phyloP scores from a whole-genome alignment of 139 green algal species.

The Chlorella sp. region DNA sequence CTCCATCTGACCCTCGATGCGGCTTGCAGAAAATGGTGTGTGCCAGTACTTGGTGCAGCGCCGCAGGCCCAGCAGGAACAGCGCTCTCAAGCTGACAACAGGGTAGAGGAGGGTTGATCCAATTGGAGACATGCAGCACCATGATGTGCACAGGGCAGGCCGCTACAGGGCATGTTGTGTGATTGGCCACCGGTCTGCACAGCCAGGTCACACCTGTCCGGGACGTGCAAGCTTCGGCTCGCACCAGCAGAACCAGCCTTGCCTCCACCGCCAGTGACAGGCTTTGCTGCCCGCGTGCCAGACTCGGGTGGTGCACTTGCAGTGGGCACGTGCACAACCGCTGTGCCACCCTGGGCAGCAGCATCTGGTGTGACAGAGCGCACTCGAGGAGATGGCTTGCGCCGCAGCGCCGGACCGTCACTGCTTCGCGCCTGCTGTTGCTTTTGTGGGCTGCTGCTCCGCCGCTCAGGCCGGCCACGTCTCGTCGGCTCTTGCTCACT shows the following conservation, averaged over 20 bases:
- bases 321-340: no score
- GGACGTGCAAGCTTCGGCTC: not conserved
- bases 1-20: constrained; percentile 22
- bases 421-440: no score
- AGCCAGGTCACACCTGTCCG: constrained; percentile 1
- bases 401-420: no score
- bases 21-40: constrained; percentile 14
- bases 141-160: no score
- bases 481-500: not conserved
- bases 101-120: not conserved
- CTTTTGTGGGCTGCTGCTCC: not conserved
- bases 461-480: not conserved
- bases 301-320: no score
- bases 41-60: constrained; percentile 16
- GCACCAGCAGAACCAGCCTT: not conserved
- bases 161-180: no score
- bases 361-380: no score
- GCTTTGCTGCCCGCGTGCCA: no score
- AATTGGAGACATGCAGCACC: no score
- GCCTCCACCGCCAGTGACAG: not conserved
- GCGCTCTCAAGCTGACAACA: constrained; percentile 9
- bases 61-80: constrained; percentile 8
- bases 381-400: no score
- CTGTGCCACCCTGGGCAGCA: no score
- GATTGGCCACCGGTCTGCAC: no score